A percentile compares a stretch with the other conserved stretches of the same genome.
These are phyloP conservation scores for Penicillium sp. DNA, from an alignment of 2,329 filamentous ascomycete species.

Conservation along the genomic window DNA sequence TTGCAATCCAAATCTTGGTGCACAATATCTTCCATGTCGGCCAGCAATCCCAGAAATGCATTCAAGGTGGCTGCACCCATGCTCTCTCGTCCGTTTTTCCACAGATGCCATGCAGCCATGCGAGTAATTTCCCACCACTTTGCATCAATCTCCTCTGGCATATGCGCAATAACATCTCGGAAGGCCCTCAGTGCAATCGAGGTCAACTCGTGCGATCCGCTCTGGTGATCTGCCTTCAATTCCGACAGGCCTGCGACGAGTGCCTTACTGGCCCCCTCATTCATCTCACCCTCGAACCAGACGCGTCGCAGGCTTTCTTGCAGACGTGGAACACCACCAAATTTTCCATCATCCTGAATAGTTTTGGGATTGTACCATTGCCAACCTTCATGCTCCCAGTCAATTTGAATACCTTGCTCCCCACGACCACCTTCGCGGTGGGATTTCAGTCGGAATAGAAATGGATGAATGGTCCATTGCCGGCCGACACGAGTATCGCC, in stretches of 20 bases:
- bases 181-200: constrained; percentile 54
- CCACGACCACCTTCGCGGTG: constrained; percentile 30
- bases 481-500: constrained; percentile 53
- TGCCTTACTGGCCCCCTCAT: constrained; percentile 45
- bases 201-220: constrained; percentile 60
- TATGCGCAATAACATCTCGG: constrained; percentile 42
- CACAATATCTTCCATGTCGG: constrained; percentile 27
- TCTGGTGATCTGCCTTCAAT: constrained; percentile 58
- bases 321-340: constrained; percentile 58
- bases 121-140: constrained; percentile 58
- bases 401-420: constrained; percentile 52
- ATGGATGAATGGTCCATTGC: constrained; percentile 64
- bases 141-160: constrained; percentile 18
- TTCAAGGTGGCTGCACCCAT: constrained; percentile 62
- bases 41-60: constrained; percentile 27
- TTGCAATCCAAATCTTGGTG: constrained; percentile 18
- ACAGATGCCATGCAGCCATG: constrained; percentile 62
- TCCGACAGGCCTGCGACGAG: constrained; percentile 50
- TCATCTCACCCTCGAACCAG: constrained; percentile 58
- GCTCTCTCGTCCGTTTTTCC: constrained; percentile 64
- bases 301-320: constrained; percentile 59
- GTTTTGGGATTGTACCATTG: constrained; percentile 57
- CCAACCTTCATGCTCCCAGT: constrained; percentile 64
- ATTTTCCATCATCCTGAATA: constrained; percentile 48
- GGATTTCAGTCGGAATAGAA: constrained; percentile 53